These are phyloP conservation scores for Rhizoctonia solani DNA, from an alignment of 1,284 basidiomycete genomes.

Conservation along the genomic window DNA sequence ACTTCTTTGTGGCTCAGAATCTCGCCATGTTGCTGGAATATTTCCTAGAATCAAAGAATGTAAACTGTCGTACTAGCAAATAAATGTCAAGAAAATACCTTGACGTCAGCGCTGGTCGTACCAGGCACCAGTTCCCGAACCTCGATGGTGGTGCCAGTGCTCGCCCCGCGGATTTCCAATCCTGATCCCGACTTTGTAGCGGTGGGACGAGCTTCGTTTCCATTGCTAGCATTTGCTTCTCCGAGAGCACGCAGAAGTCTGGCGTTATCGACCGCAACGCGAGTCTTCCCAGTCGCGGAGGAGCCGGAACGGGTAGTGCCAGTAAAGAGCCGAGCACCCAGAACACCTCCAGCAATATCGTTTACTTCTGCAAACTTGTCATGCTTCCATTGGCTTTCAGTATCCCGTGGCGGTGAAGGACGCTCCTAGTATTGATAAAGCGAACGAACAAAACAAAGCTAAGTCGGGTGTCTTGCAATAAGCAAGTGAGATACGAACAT, in stretches of 20 bases:
- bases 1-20: conserved; percentile 35
- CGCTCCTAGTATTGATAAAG: conserved; percentile 3
- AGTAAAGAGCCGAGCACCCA: conserved; percentile 33
- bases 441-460: background rate
- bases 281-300: conserved; percentile 23
- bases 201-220: background rate
- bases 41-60: conserved; percentile 4
- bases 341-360: conserved; percentile 33
- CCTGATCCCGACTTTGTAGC: conserved; percentile 16
- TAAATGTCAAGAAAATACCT: conserved; percentile 5
- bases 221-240: conserved; percentile 28
- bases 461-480: background rate
- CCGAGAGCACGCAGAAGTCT: conserved; percentile 23
- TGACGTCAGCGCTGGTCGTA: conserved; percentile 37
- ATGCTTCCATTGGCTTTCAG: conserved; percentile 35
- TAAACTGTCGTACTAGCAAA: background rate
- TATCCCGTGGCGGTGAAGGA: conserved; percentile 11
- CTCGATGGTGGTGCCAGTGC: conserved; percentile 33
- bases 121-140: conserved; percentile 35
- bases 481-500: conserved; percentile 20
- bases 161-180: conserved; percentile 35
- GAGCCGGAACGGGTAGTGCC: conserved; percentile 5
- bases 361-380: conserved; percentile 38
- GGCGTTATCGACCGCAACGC: conserved; percentile 30
- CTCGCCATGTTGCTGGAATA: conserved; percentile 36